Evolutionary conservation across 441 rosid genomes (phyloP).

Genomic region (Corymbia calophylla): DNA sequence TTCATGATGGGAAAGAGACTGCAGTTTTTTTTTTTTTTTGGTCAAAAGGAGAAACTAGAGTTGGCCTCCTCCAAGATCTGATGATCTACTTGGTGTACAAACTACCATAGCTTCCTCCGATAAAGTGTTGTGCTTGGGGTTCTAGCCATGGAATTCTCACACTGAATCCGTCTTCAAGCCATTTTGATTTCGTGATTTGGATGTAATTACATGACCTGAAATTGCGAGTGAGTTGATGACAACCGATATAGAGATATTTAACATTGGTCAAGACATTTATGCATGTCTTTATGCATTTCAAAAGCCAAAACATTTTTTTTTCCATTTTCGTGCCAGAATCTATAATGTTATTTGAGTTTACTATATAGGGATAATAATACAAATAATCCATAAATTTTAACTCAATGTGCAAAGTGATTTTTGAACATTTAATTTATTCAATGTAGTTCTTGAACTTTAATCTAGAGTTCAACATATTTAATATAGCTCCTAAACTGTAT

Average conservation of each 20-base stretch:
- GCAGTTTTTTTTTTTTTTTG: too few species aligned
- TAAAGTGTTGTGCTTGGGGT: not conserved
- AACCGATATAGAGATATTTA: not conserved
- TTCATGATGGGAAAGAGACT: not conserved
- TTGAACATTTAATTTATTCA: too few species aligned
- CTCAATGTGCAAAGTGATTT: too few species aligned
- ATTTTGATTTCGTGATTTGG: not conserved
- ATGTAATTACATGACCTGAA: not conserved
- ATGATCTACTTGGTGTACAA: too few species aligned
- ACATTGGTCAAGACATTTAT: not conserved
- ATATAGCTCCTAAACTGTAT: too few species aligned
- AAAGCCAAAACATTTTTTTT: not conserved
- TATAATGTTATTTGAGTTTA: not conserved
- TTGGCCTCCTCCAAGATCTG: too few species aligned
- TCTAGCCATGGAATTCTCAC: not conserved
- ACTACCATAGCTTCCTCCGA: not conserved
- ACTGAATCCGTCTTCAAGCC: not conserved
- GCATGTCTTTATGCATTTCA: not conserved
- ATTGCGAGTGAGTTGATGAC: not conserved
- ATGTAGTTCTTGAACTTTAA: too few species aligned
- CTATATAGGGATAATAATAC: too few species aligned
- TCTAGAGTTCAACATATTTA: too few species aligned
- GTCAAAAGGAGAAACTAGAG: not conserved
- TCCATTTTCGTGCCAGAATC: accelerated
- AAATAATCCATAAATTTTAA: too few species aligned